These are phyloP conservation scores for Rhipidocladum racemiflorum DNA, from an alignment of 176 grass and related monocot species.

Conservation along the genomic window DNA sequence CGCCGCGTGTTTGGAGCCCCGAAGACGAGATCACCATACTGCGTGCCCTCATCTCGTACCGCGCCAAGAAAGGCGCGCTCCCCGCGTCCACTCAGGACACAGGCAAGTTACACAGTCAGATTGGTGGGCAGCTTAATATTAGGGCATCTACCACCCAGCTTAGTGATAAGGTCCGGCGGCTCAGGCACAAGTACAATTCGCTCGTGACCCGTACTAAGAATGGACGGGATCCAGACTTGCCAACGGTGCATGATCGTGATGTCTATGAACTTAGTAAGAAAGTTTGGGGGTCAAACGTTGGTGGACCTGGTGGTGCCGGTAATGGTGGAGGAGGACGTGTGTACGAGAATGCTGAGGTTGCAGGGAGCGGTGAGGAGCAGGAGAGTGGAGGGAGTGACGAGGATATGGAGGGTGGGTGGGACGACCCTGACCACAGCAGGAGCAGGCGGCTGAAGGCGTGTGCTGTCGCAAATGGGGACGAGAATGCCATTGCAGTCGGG, in stretches of 20 bases:
- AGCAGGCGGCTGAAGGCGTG: constrained; percentile 14
- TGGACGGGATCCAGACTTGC: constrained; percentile 26
- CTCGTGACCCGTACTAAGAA: constrained; percentile 12
- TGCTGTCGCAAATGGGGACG: constrained; percentile 8
- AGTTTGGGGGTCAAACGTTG: constrained; percentile 33
- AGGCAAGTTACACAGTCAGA: constrained; percentile 10
- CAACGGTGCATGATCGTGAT: constrained; percentile 28
- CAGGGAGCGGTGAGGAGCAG: constrained; percentile 34
- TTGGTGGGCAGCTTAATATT: constrained; percentile 26
- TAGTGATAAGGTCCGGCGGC: constrained; percentile 42
- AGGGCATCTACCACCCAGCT: constrained; percentile 44
- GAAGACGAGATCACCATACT: constrained; percentile 47
- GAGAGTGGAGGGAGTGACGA: constrained; percentile 31
- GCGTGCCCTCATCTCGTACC: constrained; percentile 38
- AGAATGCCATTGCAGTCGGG: not conserved
- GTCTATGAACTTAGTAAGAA: constrained; percentile 47
- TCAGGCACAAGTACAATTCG: constrained; percentile 44
- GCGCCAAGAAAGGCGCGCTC: constrained; percentile 28
- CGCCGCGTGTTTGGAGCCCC: constrained; percentile 39
- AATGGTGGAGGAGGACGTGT: not conserved
- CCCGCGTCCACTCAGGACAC: constrained; percentile 23
- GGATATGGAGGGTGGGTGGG: constrained; percentile 23
- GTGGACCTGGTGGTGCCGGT: not conserved
- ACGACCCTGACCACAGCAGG: not conserved
- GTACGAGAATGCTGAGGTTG: constrained; percentile 11